A percentile compares a stretch with the other conserved stretches of the same genome.
Evolutionary conservation across 2,329 filamentous ascomycete species (phyloP).

Genomic region (Talaromyces sp.): DNA sequence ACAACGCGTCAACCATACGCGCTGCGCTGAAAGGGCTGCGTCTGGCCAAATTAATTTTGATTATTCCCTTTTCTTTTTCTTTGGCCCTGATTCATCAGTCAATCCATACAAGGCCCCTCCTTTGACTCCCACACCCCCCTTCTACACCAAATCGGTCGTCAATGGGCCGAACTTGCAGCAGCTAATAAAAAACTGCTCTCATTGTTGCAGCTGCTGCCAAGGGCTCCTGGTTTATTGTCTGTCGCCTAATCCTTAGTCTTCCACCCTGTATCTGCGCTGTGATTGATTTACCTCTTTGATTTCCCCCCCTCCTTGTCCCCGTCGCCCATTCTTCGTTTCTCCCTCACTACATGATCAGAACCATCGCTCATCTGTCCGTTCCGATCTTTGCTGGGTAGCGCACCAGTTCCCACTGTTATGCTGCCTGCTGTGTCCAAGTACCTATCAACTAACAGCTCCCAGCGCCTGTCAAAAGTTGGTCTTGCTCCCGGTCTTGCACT

Average conservation of each 20-base stretch:
- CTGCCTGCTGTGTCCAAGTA: slow-evolving; percentile 6
- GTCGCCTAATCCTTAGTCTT: background rate
- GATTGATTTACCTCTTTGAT: slow-evolving; percentile 7
- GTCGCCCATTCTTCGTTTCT: background rate
- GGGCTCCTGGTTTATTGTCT: slow-evolving; percentile 4
- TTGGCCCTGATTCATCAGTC: background rate
- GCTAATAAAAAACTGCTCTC: slow-evolving; percentile 6
- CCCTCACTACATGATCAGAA: background rate
- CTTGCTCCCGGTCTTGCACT: slow-evolving; percentile 8
- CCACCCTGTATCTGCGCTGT: background rate
- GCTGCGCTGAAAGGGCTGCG: slow-evolving; percentile 7
- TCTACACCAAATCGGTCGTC: background rate
- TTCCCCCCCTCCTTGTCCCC: background rate
- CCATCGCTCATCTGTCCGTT: background rate
- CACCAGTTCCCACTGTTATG: slow-evolving; percentile 12
- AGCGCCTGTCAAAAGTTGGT: slow-evolving; percentile 14
- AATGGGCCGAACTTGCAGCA: slow-evolving; percentile 13
- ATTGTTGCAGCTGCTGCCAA: slow-evolving; percentile 12
- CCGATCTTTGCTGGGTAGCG: slow-evolving; percentile 1
- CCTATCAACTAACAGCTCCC: slow-evolving; percentile 15
- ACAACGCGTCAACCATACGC: slow-evolving; percentile 18
- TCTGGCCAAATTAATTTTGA: slow-evolving; percentile 15
- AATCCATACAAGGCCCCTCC: slow-evolving; percentile 9
- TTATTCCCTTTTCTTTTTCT: slow-evolving; percentile 10
- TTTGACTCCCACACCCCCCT: slow-evolving; percentile 3